phyloP scores from a whole-genome alignment of 2,329 filamentous ascomycete genomes.

The Fusarium multiceps region DNA sequence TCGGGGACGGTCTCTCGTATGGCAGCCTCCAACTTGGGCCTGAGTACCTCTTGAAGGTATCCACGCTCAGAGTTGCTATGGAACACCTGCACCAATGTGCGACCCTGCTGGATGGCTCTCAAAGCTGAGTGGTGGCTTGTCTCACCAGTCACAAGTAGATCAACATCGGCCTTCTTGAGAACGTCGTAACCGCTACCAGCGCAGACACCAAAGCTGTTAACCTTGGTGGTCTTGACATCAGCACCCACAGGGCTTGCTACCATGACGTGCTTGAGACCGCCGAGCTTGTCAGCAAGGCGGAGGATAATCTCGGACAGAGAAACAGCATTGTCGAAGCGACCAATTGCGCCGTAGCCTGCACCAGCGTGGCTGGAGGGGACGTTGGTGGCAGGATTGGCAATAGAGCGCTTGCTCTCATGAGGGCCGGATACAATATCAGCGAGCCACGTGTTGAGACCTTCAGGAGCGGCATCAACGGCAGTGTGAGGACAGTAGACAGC shows the following conservation, averaged over 20 bases:
- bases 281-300: conserved; percentile 73
- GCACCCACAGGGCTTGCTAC: conserved; percentile 63
- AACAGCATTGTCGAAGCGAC: conserved; percentile 55
- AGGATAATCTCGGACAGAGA: conserved; percentile 58
- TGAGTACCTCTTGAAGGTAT: conserved; percentile 79
- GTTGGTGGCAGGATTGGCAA: conserved; percentile 58
- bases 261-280: conserved; percentile 68
- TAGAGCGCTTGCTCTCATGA: conserved; percentile 53
- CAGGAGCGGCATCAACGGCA: conserved; percentile 86
- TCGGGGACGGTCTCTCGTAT: conserved; percentile 63
- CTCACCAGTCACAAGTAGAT: conserved; percentile 91
- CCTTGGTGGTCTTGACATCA: conserved; percentile 52
- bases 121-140: conserved; percentile 93
- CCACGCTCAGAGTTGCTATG: conserved; percentile 93
- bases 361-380: conserved; percentile 58
- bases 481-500: conserved; percentile 98
- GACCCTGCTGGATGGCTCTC: conserved; percentile 84
- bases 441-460: conserved; percentile 94
- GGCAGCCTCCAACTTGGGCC: conserved; percentile 69
- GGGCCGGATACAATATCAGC: conserved; percentile 80
- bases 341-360: conserved; percentile 65
- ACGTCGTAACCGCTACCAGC: conserved; percentile 88
- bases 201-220: conserved; percentile 83
- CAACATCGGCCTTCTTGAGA: conserved; percentile 75
- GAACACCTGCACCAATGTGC: conserved; percentile 85